Conservation (phyloP, 2,329 filamentous ascomycete species). For the Epichloe bromicola region DNA sequence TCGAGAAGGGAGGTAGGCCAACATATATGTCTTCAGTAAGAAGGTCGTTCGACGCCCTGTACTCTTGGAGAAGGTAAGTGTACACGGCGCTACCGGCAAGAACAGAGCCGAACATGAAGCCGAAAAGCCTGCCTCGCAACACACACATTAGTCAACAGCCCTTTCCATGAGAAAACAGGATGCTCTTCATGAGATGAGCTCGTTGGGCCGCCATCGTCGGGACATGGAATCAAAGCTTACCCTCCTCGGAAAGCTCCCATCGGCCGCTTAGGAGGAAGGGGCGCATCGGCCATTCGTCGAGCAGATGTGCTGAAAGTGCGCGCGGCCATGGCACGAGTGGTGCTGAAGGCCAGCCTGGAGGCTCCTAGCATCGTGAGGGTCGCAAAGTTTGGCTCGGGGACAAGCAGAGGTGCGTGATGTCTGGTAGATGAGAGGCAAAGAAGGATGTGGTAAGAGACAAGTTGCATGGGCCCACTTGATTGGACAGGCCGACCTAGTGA, state of each 20-base stretch:
- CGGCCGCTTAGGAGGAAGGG: conserved; percentile 43
- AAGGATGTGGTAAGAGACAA: neutral
- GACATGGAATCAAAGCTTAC: conserved; percentile 27
- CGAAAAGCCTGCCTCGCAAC: conserved; percentile 55
- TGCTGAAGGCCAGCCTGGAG: conserved; percentile 31
- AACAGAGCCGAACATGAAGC: conserved; percentile 77
- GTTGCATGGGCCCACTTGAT: conserved; percentile 7
- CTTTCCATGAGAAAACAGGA: neutral
- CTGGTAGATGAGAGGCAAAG: conserved; percentile 2
- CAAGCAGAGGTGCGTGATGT: neutral
- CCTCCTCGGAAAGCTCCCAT: conserved; percentile 49
- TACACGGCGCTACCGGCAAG: conserved; percentile 73
- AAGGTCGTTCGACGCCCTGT: conserved; percentile 85
- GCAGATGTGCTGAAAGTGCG: conserved; percentile 38
- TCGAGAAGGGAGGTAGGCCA: conserved; percentile 29
- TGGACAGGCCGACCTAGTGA: neutral
- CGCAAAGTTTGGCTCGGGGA: neutral
- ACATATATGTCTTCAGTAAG: conserved; percentile 94
- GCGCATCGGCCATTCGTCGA: conserved; percentile 30
- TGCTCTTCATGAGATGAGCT: neutral
- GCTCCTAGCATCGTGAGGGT: conserved; percentile 25
- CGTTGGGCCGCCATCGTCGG: conserved; percentile 1
- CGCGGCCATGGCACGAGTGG: conserved; percentile 23
- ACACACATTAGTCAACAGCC: neutral
- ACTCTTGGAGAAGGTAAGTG: conserved; percentile 87